Percentiles rank a stretch among this genome's conserved stretches.
These are phyloP conservation scores for Rhynchospora pubera DNA, from an alignment of 176 grass and related monocot species.

Conservation along the genomic window DNA sequence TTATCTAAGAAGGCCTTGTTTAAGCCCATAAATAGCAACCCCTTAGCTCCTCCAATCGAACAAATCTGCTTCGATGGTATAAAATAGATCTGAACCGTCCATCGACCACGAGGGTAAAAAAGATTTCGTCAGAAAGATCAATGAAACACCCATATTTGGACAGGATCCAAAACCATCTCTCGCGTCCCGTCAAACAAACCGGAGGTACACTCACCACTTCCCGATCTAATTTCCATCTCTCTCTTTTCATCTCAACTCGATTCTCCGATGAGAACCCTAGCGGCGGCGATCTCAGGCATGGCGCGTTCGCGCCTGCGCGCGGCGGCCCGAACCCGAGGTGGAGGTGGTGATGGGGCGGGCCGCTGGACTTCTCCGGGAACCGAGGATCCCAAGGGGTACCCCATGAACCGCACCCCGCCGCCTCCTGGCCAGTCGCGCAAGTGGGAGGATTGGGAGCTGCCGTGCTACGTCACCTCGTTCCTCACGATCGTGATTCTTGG, in stretches of 20 bases:
- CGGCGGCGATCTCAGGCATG: conserved; percentile 46
- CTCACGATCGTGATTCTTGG: conserved; percentile 78
- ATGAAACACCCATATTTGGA: not conserved
- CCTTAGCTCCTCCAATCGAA: too few species aligned
- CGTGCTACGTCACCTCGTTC: conserved; percentile 73
- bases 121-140: not conserved
- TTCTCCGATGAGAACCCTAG: conserved; percentile 37
- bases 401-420: conserved; percentile 45
- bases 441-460: conserved; percentile 70
- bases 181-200: not conserved
- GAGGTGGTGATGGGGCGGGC: conserved; percentile 32
- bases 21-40: too few species aligned
- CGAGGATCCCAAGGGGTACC: conserved; percentile 51
- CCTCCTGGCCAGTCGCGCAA: conserved; percentile 47
- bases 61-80: too few species aligned
- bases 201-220: not conserved
- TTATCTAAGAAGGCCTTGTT: too few species aligned
- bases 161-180: not conserved
- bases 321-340: conserved; percentile 8
- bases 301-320: conserved; percentile 35
- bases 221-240: conserved; percentile 16
- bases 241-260: not conserved
- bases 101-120: not conserved
- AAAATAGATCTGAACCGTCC: not conserved
- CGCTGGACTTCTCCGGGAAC: conserved; percentile 52